These are phyloP conservation scores for Allium cepa DNA, from an alignment of 106 monocot species.

Conservation along the genomic window DNA sequence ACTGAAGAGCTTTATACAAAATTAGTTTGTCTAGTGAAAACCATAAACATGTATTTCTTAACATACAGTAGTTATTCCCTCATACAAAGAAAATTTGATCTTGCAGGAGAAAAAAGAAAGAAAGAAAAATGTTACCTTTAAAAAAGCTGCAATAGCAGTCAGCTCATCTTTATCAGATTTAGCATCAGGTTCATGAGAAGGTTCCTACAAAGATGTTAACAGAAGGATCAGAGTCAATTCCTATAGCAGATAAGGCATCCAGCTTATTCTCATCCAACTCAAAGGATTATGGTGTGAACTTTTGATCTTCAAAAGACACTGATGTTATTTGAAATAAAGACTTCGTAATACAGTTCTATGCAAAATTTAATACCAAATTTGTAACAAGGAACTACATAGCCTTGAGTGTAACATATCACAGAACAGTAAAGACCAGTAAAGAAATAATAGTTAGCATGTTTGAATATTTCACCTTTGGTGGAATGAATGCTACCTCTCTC, in stretches of 20 bases:
- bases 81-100: too few species aligned
- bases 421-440: background rate
- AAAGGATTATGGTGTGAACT: too few species aligned
- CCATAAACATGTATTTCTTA: too few species aligned
- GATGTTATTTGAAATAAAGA: background rate
- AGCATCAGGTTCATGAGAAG: conserved; percentile 17
- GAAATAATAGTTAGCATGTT: background rate
- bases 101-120: too few species aligned
- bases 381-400: background rate
- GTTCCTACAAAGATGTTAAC: conserved; percentile 27
- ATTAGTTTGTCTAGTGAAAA: too few species aligned
- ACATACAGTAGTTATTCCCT: too few species aligned
- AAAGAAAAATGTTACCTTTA: conserved; percentile 50
- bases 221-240: background rate
- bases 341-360: background rate
- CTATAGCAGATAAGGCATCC: background rate
- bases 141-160: conserved; percentile 39
- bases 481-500: conserved; percentile 87
- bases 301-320: too few species aligned
- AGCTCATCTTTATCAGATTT: conserved; percentile 29
- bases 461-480: conserved; percentile 54
- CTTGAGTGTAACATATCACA: background rate
- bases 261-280: too few species aligned
- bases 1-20: too few species aligned
- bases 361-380: background rate